Evolutionary conservation across 2,329 filamentous ascomycete genomes (phyloP), one percentile per base, ranked within the genome.

Genomic region (Blumeriella jaapii): DNA sequence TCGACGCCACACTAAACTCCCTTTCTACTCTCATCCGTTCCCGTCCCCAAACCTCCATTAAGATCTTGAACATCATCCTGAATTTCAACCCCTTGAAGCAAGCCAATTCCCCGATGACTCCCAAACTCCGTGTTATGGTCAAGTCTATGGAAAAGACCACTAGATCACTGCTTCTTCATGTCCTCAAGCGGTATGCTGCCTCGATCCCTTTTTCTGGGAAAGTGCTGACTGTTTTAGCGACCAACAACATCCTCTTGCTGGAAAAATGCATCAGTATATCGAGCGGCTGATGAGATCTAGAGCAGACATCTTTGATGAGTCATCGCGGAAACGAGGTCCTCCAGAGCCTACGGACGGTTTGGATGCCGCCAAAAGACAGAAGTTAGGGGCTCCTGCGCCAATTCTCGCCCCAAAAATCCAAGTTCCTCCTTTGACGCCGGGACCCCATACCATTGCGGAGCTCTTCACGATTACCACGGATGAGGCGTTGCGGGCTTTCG

Each of bases 71-170:
- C 54, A 76, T 84, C 11, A 68, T 96, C 18, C 67, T 98, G 47
- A 86, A 77, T 57, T 98, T 95, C 68, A 94, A 94, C 54, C 91
- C 91, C 1, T 63, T 95, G 28, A 85, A 82, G 58, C 71, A 84
- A 45, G 83, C 82, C 38, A 80, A 74, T 50, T 74, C 75, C 2
- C 78, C 81, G 3, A 72, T 93, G 64, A 89, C 82, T 1, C 71
- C 84, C 2, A 84, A 78, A 54, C 71, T 74, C 31, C 85, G 81
- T 49, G 80, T 98, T 40, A 74, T 89, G 50, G 71, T 93, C 42
- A 85, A 79, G 59, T 96, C 89, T 4, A 91, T 98, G 76, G 89
- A 95, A 58, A 85, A 93, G 55, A 98, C 91, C 15, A 82, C 82
- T 3, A 74, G 86, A 50, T 76, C 86, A 47, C 63, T 98, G 29